Percentiles rank a stretch among this genome's conserved stretches.
phyloP scores from a whole-genome alignment of 768 basidiomycete genomes.

The Hydnomerulius pinastri region DNA sequence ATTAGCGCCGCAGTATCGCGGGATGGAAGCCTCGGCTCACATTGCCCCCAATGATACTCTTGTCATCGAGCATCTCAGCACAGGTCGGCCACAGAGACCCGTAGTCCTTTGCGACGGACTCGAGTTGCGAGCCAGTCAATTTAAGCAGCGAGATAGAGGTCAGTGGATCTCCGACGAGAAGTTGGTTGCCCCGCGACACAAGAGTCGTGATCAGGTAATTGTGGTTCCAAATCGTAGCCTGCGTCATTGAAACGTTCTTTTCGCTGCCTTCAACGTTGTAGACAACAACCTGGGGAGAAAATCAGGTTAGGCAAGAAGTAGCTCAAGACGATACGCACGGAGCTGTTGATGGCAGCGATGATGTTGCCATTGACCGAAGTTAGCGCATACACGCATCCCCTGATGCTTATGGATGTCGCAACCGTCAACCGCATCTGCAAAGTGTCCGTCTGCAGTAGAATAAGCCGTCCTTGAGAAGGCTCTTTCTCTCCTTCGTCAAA shows the following conservation, averaged over 20 bases:
- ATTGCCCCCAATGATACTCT: constrained; percentile 70
- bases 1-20: constrained; percentile 12
- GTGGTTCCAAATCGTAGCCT: constrained; percentile 69
- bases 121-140: constrained; percentile 44
- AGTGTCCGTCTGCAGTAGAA: constrained; percentile 48
- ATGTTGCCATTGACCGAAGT: constrained; percentile 50
- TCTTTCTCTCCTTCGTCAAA: constrained; percentile 47
- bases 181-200: constrained; percentile 49
- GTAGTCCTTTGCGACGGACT: constrained; percentile 71
- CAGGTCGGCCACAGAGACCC: constrained; percentile 72
- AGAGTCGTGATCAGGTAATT: constrained; percentile 79
- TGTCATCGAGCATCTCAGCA: constrained; percentile 57
- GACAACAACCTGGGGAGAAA: constrained; percentile 44
- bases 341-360: constrained; percentile 73
- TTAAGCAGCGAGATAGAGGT: constrained; percentile 75
- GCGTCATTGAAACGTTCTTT: constrained; percentile 32
- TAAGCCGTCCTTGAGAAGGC: constrained; percentile 57
- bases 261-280: constrained; percentile 43
- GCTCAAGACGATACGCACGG: constrained; percentile 46
- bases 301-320: not conserved
- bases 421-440: constrained; percentile 27
- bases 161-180: constrained; percentile 80
- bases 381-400: constrained; percentile 73
- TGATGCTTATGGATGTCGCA: constrained; percentile 46
- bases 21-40: constrained; percentile 43